Evolutionary conservation across 495 filamentous ascomycete species (phyloP).

Genomic region (Glutinoglossum americanum): DNA sequence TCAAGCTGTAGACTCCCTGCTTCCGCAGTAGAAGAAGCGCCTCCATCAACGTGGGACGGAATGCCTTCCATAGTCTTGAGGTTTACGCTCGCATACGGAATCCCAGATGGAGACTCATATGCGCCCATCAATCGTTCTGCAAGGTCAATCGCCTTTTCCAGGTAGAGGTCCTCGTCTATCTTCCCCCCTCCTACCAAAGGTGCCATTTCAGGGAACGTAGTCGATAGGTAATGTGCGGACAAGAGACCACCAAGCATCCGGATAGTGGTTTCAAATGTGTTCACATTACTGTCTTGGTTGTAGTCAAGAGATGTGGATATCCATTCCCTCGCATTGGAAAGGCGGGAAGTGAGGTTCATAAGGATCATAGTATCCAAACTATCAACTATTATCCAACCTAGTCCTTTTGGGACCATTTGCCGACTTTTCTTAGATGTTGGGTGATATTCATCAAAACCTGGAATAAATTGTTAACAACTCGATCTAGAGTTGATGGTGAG

Average conservation of each 20-base stretch:
- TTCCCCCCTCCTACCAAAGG: slow-evolving; percentile 41
- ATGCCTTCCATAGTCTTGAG: slow-evolving; percentile 52
- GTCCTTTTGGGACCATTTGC: slow-evolving; percentile 60
- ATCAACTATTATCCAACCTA: slow-evolving; percentile 98
- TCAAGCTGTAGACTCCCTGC: slow-evolving; percentile 83
- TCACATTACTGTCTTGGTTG: slow-evolving; percentile 85
- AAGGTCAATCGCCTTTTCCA: slow-evolving; percentile 87
- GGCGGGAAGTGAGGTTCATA: slow-evolving; percentile 84
- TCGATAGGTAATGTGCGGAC: slow-evolving; percentile 84
- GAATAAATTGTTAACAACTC: not conserved
- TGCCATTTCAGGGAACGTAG: slow-evolving; percentile 42
- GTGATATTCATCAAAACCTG: slow-evolving; percentile 70
- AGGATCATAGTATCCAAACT: slow-evolving; percentile 89
- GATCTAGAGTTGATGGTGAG: not conserved
- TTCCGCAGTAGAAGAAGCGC: slow-evolving; percentile 85
- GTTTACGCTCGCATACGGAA: slow-evolving; percentile 83
- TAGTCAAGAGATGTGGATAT: slow-evolving; percentile 63
- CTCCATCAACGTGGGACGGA: slow-evolving; percentile 60
- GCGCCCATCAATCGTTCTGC: slow-evolving; percentile 72
- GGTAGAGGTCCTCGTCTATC: slow-evolving; percentile 72
- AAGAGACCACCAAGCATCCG: slow-evolving; percentile 90
- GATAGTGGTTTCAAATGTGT: slow-evolving; percentile 95
- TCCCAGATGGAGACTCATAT: slow-evolving; percentile 65
- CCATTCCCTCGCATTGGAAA: slow-evolving; percentile 78
- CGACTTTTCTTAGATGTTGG: slow-evolving; percentile 58